phyloP scores from a whole-genome alignment of 2,329 filamentous ascomycete species.

The Venturia oleaginea region DNA sequence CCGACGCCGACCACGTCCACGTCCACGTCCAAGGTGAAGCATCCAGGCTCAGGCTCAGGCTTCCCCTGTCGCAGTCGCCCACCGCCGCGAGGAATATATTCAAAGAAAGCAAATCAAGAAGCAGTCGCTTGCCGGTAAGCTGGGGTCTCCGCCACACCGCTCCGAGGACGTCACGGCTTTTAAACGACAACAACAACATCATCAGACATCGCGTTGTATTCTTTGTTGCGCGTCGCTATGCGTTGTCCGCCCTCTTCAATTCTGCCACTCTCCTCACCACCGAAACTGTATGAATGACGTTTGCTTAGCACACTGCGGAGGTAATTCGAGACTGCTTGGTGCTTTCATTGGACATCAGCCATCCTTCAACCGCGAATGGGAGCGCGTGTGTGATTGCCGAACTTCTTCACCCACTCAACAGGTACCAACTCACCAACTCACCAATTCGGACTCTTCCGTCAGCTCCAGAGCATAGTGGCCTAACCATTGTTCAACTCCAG shows the following conservation, averaged over 20 bases:
- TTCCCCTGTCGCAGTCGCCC: neutral
- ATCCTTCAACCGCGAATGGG: constrained; percentile 7
- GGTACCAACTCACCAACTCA: constrained; percentile 7
- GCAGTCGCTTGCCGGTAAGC: constrained; percentile 4
- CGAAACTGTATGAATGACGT: constrained; percentile 3
- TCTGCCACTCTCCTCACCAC: constrained; percentile 5
- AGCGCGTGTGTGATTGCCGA: constrained; percentile 5
- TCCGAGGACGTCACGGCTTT: constrained; percentile 6
- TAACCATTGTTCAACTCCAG: neutral
- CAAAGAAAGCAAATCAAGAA: neutral
- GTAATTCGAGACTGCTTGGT: constrained; percentile 3
- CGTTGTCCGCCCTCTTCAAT: constrained; percentile 8
- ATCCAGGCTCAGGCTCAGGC: constrained; percentile 7
- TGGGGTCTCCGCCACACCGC: constrained; percentile 7
- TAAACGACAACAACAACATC: neutral
- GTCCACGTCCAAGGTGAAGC: neutral
- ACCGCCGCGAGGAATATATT: neutral
- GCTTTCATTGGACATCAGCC: constrained; percentile 7
- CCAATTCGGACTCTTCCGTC: neutral
- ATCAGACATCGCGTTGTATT: neutral
- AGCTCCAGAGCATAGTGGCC: neutral
- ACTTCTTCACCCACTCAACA: constrained; percentile 7
- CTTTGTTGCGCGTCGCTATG: constrained; percentile 10
- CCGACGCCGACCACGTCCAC: neutral
- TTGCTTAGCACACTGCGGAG: constrained; percentile 7